A percentile compares a stretch with the other conserved stretches of the same genome.
Evolutionary conservation across 768 basidiomycete genomes (phyloP).

Genomic region (Tulasnella sp.): DNA sequence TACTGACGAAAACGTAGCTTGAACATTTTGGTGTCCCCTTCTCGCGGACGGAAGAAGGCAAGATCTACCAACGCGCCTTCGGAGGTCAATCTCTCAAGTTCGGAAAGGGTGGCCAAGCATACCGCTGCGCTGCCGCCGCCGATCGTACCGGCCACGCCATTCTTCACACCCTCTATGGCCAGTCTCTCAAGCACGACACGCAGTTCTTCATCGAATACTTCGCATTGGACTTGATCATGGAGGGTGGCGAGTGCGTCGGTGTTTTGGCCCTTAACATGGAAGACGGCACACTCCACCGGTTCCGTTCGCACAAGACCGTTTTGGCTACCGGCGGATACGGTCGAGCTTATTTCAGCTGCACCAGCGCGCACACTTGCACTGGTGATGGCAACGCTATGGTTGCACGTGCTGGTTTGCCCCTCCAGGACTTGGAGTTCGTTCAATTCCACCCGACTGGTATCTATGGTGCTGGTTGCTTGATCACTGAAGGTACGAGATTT

Average conservation of each 20-base stretch:
- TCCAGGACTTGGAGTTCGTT: slow-evolving; percentile 98
- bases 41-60: slow-evolving; percentile 95
- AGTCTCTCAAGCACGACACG: slow-evolving; percentile 97
- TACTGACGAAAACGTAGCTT: slow-evolving; percentile 40
- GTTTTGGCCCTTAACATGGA: slow-evolving; percentile 99
- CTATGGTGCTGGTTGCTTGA: slow-evolving; percentile 97
- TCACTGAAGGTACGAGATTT: slow-evolving; percentile 74
- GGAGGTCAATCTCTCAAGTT: slow-evolving; percentile 95
- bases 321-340: slow-evolving; percentile 98
- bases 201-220: slow-evolving; percentile 99
- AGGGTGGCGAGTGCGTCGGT: slow-evolving; percentile 97
- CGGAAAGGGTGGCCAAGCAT: slow-evolving; percentile 98
- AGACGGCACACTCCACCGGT: slow-evolving; percentile 96
- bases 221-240: slow-evolving; percentile 97
- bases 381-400: slow-evolving; percentile 99
- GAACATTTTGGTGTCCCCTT: slow-evolving; percentile 99
- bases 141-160: slow-evolving; percentile 98
- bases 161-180: slow-evolving; percentile 97
- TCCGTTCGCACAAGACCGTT: slow-evolving; percentile 97
- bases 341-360: slow-evolving; percentile 96
- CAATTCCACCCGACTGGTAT: slow-evolving; percentile 99
- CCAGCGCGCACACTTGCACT: slow-evolving; percentile 96
- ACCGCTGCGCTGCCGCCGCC: slow-evolving; percentile 96
- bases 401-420: slow-evolving; percentile 84
- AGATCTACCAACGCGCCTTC: slow-evolving; percentile 99